These are phyloP conservation scores for Pseudotulostoma volvatum DNA, from an alignment of 495 filamentous ascomycete species.

Conservation along the genomic window DNA sequence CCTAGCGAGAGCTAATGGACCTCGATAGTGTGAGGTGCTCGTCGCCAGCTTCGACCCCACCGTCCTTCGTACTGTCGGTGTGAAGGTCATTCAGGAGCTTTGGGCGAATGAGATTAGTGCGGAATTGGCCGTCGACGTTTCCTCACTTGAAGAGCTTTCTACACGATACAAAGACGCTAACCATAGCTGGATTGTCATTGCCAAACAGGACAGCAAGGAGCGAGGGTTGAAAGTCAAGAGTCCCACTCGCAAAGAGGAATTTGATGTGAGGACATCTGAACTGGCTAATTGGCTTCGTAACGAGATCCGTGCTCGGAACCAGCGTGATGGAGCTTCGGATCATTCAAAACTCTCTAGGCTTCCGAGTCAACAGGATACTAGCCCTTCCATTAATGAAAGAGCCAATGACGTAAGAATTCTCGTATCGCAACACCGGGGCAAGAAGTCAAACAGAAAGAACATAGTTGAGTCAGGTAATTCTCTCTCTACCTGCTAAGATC, in stretches of 20 bases:
- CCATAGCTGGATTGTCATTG: constrained; percentile 73
- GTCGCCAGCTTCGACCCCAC: constrained; percentile 71
- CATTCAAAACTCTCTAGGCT: constrained; percentile 23
- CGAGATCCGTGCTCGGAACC: constrained; percentile 66
- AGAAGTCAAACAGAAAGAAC: constrained; percentile 74
- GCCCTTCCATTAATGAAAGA: constrained; percentile 23
- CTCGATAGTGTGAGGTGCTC: constrained; percentile 62
- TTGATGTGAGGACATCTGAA: constrained; percentile 57
- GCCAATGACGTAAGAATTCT: constrained; percentile 71
- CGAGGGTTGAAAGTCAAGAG: constrained; percentile 59
- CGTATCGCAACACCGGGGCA: constrained; percentile 60
- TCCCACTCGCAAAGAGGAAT: constrained; percentile 62
- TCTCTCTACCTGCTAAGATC: not conserved
- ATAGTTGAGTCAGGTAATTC: constrained; percentile 59
- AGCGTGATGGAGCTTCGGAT: constrained; percentile 36
- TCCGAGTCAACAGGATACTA: constrained; percentile 25
- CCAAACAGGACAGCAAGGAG: constrained; percentile 62
- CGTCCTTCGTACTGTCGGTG: constrained; percentile 53
- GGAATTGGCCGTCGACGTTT: constrained; percentile 71
- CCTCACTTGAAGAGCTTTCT: constrained; percentile 55
- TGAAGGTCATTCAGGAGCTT: constrained; percentile 61
- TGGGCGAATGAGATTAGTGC: constrained; percentile 76
- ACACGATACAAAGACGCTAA: constrained; percentile 51
- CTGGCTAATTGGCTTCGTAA: constrained; percentile 65
- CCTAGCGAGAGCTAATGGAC: constrained; percentile 8